phyloP scores from a whole-genome alignment of 2,329 filamentous ascomycete genomes.

The Fonsecaea nubica region DNA sequence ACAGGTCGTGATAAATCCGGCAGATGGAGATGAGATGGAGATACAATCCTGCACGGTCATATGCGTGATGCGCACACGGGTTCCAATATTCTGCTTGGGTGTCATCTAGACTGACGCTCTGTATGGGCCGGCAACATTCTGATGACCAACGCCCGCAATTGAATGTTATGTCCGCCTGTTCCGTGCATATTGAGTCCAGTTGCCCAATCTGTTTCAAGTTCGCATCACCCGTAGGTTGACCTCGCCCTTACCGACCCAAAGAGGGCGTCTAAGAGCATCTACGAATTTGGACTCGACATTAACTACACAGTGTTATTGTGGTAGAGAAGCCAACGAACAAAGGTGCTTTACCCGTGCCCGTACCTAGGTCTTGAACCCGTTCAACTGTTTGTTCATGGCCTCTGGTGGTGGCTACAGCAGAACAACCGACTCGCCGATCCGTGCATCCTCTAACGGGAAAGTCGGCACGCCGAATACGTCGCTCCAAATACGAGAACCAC shows the following conservation, averaged over 20 bases:
- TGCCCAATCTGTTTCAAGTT: neutral
- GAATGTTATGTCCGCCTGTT: neutral
- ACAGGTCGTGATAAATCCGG: conserved; percentile 16
- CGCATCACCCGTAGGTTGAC: neutral
- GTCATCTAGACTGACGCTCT: neutral
- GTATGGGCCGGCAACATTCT: neutral
- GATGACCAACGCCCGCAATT: conserved; percentile 1
- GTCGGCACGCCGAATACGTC: neutral
- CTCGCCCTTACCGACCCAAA: neutral
- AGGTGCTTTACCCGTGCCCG: no score
- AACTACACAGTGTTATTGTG: no score
- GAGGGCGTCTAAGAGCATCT: neutral
- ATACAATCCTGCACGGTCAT: neutral
- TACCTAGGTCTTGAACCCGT: no score
- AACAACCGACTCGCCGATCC: neutral
- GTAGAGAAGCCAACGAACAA: no score
- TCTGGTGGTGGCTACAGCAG: no score
- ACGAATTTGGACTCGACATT: neutral
- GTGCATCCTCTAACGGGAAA: neutral
- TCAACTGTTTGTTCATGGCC: no score
- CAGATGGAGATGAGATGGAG: neutral
- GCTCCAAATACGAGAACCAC: neutral
- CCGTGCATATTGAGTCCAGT: neutral
- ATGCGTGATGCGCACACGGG: neutral
- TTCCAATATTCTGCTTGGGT: neutral